Percentiles rank a stretch among this genome's conserved stretches.
These are phyloP conservation scores for Spergularia azorica DNA, from an alignment of 179 eudicot genomes.

Conservation along the genomic window DNA sequence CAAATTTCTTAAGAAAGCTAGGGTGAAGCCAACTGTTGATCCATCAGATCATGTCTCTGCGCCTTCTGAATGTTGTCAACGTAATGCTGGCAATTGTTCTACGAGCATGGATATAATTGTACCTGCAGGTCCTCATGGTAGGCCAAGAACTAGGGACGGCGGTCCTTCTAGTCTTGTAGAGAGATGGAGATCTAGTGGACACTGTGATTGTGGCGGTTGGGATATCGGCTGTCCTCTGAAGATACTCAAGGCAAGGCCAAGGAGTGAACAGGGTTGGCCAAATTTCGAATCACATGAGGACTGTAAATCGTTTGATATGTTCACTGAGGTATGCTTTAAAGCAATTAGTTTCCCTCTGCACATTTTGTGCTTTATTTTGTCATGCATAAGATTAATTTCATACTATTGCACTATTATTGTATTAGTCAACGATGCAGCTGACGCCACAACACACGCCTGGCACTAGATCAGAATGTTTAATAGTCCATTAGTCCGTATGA, in stretches of 20 bases:
- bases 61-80: constrained; percentile 30
- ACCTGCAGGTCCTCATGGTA: constrained; percentile 80
- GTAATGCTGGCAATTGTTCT: constrained; percentile 39
- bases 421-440: too few species aligned
- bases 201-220: constrained; percentile 92
- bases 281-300: constrained; percentile 35
- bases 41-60: constrained; percentile 21
- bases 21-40: constrained; percentile 22
- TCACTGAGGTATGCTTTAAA: constrained; percentile 48
- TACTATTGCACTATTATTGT: neutral
- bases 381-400: neutral
- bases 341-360: neutral
- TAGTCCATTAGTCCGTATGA: too few species aligned
- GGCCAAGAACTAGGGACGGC: constrained; percentile 46
- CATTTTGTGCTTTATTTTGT: neutral
- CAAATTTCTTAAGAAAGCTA: constrained; percentile 68
- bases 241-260: constrained; percentile 43
- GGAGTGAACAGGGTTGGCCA: constrained; percentile 30
- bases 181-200: constrained; percentile 70
- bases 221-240: constrained; percentile 80
- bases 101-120: constrained; percentile 55
- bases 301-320: constrained; percentile 60
- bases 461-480: too few species aligned
- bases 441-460: too few species aligned
- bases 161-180: constrained; percentile 66